Evolutionary conservation across 2,329 filamentous ascomycete species (phyloP).

Genomic region (Neodidymelliopsis sp.): DNA sequence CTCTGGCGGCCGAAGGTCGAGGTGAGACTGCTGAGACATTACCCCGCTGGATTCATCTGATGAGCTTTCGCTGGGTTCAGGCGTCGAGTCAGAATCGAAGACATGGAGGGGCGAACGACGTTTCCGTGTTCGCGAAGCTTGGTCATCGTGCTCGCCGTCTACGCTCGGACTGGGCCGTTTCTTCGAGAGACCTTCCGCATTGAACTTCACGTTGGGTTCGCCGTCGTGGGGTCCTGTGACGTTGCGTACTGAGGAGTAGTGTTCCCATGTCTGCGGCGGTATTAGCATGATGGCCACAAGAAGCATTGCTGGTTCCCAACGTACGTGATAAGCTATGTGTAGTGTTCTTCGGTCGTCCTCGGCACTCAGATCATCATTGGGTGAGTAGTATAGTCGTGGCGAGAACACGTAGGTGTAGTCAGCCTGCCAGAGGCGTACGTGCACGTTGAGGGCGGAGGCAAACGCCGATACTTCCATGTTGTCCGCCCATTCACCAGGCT

Average conservation of each 20-base stretch:
- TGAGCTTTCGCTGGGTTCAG: constrained; percentile 46
- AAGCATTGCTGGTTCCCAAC: constrained; percentile 35
- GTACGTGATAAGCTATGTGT: constrained; percentile 70
- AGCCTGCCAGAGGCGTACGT: constrained; percentile 69
- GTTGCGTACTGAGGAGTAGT: constrained; percentile 72
- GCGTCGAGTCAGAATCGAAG: constrained; percentile 51
- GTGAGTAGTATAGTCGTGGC: constrained; percentile 48
- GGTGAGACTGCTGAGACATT: constrained; percentile 33
- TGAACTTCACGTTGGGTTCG: constrained; percentile 56
- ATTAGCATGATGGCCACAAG: constrained; percentile 24
- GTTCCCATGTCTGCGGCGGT: constrained; percentile 63
- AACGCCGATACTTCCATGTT: constrained; percentile 74
- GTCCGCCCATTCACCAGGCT: constrained; percentile 68
- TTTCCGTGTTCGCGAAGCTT: constrained; percentile 59
- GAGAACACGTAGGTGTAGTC: constrained; percentile 60
- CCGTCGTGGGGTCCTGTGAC: constrained; percentile 66
- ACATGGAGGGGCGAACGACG: constrained; percentile 57
- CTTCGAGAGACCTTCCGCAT: constrained; percentile 41
- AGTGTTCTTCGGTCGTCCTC: constrained; percentile 50
- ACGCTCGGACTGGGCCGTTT: constrained; percentile 60
- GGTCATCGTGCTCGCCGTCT: constrained; percentile 61
- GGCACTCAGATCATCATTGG: constrained; percentile 39
- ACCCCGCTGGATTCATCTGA: constrained; percentile 45
- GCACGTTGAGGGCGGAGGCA: constrained; percentile 65
- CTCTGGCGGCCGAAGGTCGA: constrained; percentile 28